phyloP scores from a whole-genome alignment of 495 filamentous ascomycete species.

The Xylaria longipes region DNA sequence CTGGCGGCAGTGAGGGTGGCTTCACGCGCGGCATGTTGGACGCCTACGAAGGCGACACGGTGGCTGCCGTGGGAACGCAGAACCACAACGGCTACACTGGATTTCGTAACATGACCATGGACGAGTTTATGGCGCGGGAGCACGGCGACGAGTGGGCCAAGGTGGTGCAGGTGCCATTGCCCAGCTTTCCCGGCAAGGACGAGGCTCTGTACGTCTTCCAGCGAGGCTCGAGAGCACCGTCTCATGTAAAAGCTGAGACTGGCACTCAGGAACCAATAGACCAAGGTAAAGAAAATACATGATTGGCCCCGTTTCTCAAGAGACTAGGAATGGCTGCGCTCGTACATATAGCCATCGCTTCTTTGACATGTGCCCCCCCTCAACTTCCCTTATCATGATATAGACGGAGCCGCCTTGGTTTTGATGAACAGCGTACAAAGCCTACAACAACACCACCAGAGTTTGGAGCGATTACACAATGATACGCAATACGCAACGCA shows the following conservation, averaged over 20 bases:
- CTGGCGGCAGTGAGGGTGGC: slow-evolving; percentile 39
- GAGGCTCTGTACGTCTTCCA: slow-evolving; percentile 61
- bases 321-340: not conserved
- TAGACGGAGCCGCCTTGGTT: not conserved
- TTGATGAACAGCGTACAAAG: not conserved
- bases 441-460: not conserved
- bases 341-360: not conserved
- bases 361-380: not conserved
- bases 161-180: slow-evolving; percentile 56
- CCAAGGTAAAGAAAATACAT: slow-evolving; percentile 23
- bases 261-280: not conserved
- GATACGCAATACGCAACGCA: not conserved
- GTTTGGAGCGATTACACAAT: too few species aligned
- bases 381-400: not conserved
- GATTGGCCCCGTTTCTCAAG: not conserved
- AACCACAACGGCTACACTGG: slow-evolving; percentile 69
- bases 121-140: slow-evolving; percentile 61
- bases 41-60: slow-evolving; percentile 61
- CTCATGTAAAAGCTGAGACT: not conserved
- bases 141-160: slow-evolving; percentile 45
- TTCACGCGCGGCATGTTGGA: slow-evolving; percentile 61
- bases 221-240: slow-evolving; percentile 37
- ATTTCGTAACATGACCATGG: slow-evolving; percentile 59
- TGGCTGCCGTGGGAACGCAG: slow-evolving; percentile 69
- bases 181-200: slow-evolving; percentile 62